Evolutionary conservation across 108 stramenopile species (phyloP).

Genomic region (Fistulifera pelliculosa): DNA sequence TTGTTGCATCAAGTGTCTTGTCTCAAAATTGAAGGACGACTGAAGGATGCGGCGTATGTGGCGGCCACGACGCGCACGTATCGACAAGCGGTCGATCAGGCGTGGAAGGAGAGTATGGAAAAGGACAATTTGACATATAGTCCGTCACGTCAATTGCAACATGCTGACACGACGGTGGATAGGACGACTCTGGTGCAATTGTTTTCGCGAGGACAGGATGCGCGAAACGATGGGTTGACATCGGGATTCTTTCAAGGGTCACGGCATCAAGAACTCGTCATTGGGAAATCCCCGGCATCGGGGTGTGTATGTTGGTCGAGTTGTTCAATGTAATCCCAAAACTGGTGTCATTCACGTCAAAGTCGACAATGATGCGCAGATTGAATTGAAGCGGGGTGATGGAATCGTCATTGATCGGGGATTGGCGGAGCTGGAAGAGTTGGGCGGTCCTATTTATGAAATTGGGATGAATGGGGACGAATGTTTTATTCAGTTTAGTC

Average conservation of each 20-base stretch:
- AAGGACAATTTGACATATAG: constrained; percentile 1
- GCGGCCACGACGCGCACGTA: constrained; percentile 73
- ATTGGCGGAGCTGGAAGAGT: constrained; percentile 53
- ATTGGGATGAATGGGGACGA: not conserved
- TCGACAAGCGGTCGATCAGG: constrained; percentile 61
- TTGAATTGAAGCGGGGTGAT: constrained; percentile 51
- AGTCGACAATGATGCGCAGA: constrained; percentile 18
- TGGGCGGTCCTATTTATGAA: constrained; percentile 42
- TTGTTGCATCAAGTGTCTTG: constrained; percentile 56
- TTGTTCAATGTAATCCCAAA: constrained; percentile 20
- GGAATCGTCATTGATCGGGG: constrained; percentile 74
- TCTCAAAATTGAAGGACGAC: constrained; percentile 73
- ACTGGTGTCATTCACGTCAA: constrained; percentile 29
- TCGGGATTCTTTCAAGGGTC: constrained; percentile 68
- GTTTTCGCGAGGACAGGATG: constrained; percentile 70
- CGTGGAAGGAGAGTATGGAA: constrained; percentile 33
- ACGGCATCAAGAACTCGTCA: constrained; percentile 53
- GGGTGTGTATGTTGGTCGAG: constrained; percentile 55
- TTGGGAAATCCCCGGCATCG: constrained; percentile 63
- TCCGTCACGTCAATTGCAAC: constrained; percentile 15
- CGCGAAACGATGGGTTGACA: constrained; percentile 50
- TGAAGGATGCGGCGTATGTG: constrained; percentile 70
- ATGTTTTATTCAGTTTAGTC: no score
- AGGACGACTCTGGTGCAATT: constrained; percentile 50
- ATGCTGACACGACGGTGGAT: constrained; percentile 34